phyloP scores from a whole-genome alignment of 78 protist species.

The Cyanophora paradoxa region DNA sequence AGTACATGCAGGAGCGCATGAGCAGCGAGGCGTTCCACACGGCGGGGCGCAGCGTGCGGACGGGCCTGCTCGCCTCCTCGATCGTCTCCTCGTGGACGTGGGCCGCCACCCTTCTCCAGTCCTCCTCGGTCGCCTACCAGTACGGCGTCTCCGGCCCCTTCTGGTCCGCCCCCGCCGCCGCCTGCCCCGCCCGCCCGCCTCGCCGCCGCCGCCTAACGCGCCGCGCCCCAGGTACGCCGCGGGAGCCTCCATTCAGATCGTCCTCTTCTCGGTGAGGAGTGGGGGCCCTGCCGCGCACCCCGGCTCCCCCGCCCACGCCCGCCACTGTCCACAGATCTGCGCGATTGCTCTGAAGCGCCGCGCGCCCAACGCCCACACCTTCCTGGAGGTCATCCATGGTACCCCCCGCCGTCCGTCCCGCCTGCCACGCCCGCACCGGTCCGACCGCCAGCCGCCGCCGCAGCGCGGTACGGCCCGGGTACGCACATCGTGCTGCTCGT shows the following conservation, averaged over 20 bases:
- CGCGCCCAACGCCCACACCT: conserved; percentile 22
- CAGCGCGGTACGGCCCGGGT: conserved; percentile 2
- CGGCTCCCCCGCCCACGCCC: no score
- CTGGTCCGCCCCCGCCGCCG: no score
- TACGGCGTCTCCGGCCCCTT: conserved; percentile 45
- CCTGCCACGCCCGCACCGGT: no score
- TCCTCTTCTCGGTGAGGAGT: conserved; percentile 37
- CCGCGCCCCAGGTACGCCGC: no score
- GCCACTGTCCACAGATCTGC: no score
- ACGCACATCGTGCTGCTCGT: conserved; percentile 15
- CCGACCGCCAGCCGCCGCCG: no score
- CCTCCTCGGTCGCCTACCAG: conserved; percentile 17
- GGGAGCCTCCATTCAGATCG: conserved; percentile 29
- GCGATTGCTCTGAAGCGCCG: conserved; percentile 15
- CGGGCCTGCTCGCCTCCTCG: conserved; percentile 23
- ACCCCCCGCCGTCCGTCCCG: no score
- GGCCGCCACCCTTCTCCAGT: conserved; percentile 41
- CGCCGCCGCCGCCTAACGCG: no score
- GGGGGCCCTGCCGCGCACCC: no score
- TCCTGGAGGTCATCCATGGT: conserved; percentile 14
- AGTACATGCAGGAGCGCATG: neutral
- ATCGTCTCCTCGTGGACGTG: conserved; percentile 39
- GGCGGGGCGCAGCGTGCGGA: conserved; percentile 3
- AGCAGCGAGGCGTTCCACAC: conserved; percentile 10
- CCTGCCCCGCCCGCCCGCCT: no score